A percentile compares a stretch with the other conserved stretches of the same genome.
Conservation (phyloP, 2,329 filamentous ascomycete species). For the Pezicula carpinea region DNA sequence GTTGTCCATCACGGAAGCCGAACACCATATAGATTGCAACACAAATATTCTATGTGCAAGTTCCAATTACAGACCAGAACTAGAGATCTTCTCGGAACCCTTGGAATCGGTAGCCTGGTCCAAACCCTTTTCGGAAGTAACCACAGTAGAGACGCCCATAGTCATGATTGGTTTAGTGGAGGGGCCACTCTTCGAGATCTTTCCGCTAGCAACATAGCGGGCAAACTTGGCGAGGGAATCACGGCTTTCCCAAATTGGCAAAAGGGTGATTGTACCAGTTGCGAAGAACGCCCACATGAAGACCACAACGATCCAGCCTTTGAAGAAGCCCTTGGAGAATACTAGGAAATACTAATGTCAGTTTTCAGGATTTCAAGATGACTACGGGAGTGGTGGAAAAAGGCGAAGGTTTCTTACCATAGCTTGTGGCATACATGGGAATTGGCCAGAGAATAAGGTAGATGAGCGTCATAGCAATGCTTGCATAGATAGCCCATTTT, state of each 20-base stretch:
- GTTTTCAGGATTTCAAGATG: neutral
- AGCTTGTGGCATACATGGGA: slow-evolving; percentile 20
- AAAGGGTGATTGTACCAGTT: slow-evolving; percentile 15
- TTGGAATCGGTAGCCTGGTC: no score
- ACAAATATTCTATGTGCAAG: no score
- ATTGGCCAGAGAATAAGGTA: slow-evolving; percentile 20
- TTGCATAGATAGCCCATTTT: slow-evolving; percentile 11
- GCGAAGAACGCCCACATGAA: slow-evolving; percentile 24
- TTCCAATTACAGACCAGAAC: no score
- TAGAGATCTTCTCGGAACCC: no score
- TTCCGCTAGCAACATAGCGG: slow-evolving; percentile 5
- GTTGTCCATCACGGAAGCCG: no score
- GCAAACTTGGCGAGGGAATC: slow-evolving; percentile 3
- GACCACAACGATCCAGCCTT: slow-evolving; percentile 21
- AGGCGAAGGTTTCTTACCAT: slow-evolving; percentile 2
- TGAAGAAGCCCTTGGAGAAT: slow-evolving; percentile 19
- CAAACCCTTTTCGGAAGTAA: no score
- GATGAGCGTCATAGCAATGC: slow-evolving; percentile 15
- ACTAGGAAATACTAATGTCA: neutral
- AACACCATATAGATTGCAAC: no score
- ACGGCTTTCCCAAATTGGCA: slow-evolving; percentile 21
- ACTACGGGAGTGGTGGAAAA: no score
- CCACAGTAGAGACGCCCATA: neutral
- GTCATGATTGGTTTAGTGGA: neutral
- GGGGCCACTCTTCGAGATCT: slow-evolving; percentile 1